Conservation (phyloP, 495 filamentous ascomycete genomes). For the Tuber indicum region DNA sequence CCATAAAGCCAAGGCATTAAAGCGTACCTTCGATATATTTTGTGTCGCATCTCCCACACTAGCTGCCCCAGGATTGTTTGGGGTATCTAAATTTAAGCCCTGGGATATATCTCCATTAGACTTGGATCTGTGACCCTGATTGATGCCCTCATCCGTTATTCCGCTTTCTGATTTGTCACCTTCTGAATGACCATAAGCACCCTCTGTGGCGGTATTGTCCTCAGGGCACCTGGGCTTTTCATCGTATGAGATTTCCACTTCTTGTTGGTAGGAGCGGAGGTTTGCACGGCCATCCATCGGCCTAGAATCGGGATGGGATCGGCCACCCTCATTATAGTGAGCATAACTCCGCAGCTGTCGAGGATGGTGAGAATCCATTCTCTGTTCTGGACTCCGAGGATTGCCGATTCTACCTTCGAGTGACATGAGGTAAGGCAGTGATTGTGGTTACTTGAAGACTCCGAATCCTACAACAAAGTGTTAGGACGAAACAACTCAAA, state of each 20-base stretch:
- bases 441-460: neutral
- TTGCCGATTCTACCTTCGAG: conserved; percentile 29
- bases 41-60: conserved; percentile 20
- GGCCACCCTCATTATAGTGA: conserved; percentile 33
- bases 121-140: conserved; percentile 20
- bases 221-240: conserved; percentile 22
- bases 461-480: neutral
- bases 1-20: conserved; percentile 21
- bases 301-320: conserved; percentile 32
- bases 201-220: conserved; percentile 14
- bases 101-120: conserved; percentile 28
- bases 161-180: conserved; percentile 16
- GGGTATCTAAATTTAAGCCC: conserved; percentile 19
- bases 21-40: conserved; percentile 28
- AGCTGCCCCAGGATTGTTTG: conserved; percentile 16
- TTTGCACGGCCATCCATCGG: conserved; percentile 33
- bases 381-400: conserved; percentile 32
- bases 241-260: conserved; percentile 34
- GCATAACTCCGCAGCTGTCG: conserved; percentile 33
- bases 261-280: conserved; percentile 26
- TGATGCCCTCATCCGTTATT: conserved; percentile 30
- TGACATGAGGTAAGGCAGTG: conserved; percentile 13
- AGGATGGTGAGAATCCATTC: conserved; percentile 32
- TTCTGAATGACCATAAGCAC: conserved; percentile 29
- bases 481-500: neutral